These are phyloP conservation scores for Plasmodium berghei DNA, from an alignment of 169 alveolate species.

Conservation along the genomic window DNA sequence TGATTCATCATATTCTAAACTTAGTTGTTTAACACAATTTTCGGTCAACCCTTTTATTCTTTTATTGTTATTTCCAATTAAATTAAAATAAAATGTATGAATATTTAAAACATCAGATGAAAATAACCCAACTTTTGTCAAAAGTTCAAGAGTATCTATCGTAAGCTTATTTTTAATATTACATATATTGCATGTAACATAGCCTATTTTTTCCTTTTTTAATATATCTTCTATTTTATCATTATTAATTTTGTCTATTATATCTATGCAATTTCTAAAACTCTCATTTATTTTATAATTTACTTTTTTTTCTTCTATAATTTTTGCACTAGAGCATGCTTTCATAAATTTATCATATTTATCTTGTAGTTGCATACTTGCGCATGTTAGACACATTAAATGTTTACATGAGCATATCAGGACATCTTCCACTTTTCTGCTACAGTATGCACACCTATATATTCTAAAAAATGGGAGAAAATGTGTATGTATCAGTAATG, in stretches of 20 bases:
- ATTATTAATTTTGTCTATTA: slow-evolving; percentile 7
- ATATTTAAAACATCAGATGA: slow-evolving; percentile 50
- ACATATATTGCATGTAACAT: slow-evolving; percentile 44
- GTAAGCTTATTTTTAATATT: slow-evolving; percentile 60
- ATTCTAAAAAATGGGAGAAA: slow-evolving; percentile 9
- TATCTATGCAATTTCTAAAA: slow-evolving; percentile 14
- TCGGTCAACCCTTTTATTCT: slow-evolving; percentile 4
- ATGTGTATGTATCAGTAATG: not conserved
- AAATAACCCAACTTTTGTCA: slow-evolving; percentile 64
- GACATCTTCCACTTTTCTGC: slow-evolving; percentile 62
- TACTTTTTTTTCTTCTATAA: not conserved
- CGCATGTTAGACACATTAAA: slow-evolving; percentile 54
- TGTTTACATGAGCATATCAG: slow-evolving; percentile 55
- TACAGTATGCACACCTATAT: slow-evolving; percentile 42
- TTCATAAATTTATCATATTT: slow-evolving; percentile 45
- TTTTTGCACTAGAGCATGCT: slow-evolving; percentile 1
- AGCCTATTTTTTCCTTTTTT: slow-evolving; percentile 55
- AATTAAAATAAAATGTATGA: slow-evolving; percentile 33
- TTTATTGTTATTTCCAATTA: not conserved
- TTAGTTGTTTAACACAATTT: slow-evolving; percentile 3
- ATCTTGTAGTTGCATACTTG: slow-evolving; percentile 44
- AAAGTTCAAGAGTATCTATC: slow-evolving; percentile 41
- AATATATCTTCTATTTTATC: slow-evolving; percentile 19
- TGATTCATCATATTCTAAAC: slow-evolving; percentile 6
- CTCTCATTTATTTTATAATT: slow-evolving; percentile 48